These are phyloP conservation scores for Phytopythium kandeliae DNA, from an alignment of 352 stramenopile species.

Conservation along the genomic window DNA sequence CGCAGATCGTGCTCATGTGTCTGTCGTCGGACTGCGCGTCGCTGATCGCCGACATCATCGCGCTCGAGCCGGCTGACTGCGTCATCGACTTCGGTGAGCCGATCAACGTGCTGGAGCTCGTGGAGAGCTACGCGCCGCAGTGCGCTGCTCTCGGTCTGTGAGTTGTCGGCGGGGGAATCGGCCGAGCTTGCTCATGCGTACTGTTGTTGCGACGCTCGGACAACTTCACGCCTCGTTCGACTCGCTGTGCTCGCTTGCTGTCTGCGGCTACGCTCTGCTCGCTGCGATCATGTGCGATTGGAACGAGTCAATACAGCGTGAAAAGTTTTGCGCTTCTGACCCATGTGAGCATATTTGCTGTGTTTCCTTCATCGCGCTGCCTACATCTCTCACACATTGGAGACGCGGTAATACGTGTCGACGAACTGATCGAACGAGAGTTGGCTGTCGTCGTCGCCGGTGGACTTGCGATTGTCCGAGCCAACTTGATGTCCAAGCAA, in stretches of 20 bases:
- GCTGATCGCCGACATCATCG: slow-evolving; percentile 9
- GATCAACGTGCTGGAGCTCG: slow-evolving; percentile 42
- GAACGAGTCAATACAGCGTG: neutral
- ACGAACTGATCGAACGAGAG: slow-evolving; percentile 29
- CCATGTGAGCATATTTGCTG: neutral
- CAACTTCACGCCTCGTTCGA: too few relatives aligned
- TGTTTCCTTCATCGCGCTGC: too few relatives aligned
- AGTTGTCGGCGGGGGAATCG: neutral
- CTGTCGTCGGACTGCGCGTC: too few relatives aligned
- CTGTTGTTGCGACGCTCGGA: neutral
- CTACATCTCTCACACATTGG: too few relatives aligned
- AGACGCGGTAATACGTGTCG: slow-evolving; percentile 2
- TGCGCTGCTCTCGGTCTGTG: slow-evolving; percentile 27
- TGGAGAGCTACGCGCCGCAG: slow-evolving; percentile 27
- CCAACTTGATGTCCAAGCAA: slow-evolving; percentile 13
- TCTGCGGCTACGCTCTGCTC: too few relatives aligned
- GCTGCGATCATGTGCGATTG: slow-evolving; percentile 2
- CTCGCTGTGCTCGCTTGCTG: too few relatives aligned
- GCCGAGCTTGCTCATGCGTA: neutral
- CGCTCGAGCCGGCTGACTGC: slow-evolving; percentile 33
- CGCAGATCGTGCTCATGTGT: too few relatives aligned
- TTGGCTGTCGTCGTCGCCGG: slow-evolving; percentile 9
- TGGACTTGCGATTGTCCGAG: neutral
- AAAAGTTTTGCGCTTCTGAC: neutral
- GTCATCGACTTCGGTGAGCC: slow-evolving; percentile 28